A percentile compares a stretch with the other conserved stretches of the same genome.
Conservation (phyloP, 305 asterid genomes). For the Plantago rigida region DNA sequence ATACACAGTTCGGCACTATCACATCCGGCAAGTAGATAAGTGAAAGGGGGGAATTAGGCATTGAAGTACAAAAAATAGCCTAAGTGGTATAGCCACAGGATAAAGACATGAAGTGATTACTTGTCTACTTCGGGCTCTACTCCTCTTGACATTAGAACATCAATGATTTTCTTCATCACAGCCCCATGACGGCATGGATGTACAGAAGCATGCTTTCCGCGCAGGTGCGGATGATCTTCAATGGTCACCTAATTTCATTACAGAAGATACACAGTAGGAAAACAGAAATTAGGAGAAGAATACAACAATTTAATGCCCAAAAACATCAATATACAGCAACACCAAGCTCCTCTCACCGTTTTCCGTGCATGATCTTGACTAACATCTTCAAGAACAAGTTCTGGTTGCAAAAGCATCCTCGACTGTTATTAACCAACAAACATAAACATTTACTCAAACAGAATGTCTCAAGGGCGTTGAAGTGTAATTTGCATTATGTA, state of each 20-base stretch:
- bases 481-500: constrained; percentile 4
- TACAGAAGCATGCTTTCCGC: constrained; percentile 92
- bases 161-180: constrained; percentile 97
- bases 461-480: constrained; percentile 4
- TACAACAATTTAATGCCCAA: constrained; percentile 5
- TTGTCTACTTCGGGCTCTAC: constrained; percentile 99
- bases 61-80: constrained; percentile 2
- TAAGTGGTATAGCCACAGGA: neutral
- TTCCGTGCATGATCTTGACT: constrained; percentile 98
- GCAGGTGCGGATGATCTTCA: constrained; percentile 95
- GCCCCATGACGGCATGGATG: constrained; percentile 99
- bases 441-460: constrained; percentile 2
- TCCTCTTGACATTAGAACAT: constrained; percentile 85
- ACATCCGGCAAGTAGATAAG: too few species aligned
- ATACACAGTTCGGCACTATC: too few species aligned
- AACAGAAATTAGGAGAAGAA: too few species aligned
- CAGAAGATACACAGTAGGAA: neutral
- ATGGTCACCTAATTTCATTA: constrained; percentile 67
- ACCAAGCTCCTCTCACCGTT: constrained; percentile 49
- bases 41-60: neutral
- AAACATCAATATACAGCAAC: neutral
- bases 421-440: constrained; percentile 47
- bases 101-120: constrained; percentile 30
- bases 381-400: constrained; percentile 90
- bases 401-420: constrained; percentile 88